Percentiles rank a stretch among this genome's conserved stretches.
These are phyloP conservation scores for Iris macrosiphon DNA, from an alignment of 106 monocot species.

Conservation along the genomic window DNA sequence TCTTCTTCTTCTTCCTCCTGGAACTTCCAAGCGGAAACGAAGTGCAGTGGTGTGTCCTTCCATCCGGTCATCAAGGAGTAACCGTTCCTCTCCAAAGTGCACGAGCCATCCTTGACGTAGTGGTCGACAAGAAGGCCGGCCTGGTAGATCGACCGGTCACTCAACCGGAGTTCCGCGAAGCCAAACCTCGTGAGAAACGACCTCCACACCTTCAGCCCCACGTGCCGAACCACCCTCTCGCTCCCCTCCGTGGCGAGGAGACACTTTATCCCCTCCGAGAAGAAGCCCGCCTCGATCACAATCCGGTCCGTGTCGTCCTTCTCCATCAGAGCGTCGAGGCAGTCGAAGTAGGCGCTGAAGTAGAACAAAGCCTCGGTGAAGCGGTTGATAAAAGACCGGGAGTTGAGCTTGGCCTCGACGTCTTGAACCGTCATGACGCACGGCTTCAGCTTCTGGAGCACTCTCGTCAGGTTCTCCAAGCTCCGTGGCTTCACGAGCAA, in stretches of 20 bases:
- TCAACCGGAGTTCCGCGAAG: conserved; percentile 1
- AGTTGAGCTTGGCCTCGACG: conserved; percentile 3
- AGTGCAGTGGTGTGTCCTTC: too few species aligned
- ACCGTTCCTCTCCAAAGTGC: conserved; percentile 2
- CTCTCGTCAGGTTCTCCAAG: conserved; percentile 2
- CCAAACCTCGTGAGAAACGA: background rate
- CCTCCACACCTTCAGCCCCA: conserved; percentile 3
- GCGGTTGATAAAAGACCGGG: conserved; percentile 5
- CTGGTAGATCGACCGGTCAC: conserved; percentile 1
- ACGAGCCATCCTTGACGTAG: background rate
- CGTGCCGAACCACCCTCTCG: conserved; percentile 6
- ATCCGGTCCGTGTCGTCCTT: background rate
- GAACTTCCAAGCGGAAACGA: too few species aligned
- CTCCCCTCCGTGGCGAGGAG: conserved; percentile 3
- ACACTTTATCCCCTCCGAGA: background rate
- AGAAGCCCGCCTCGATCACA: background rate
- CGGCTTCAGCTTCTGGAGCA: conserved; percentile 4
- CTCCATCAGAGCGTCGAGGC: background rate
- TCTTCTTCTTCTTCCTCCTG: too few species aligned
- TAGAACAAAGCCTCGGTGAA: conserved; percentile 11
- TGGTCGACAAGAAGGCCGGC: background rate
- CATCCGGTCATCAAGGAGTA: background rate
- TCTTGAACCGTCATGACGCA: background rate
- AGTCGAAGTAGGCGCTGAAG: conserved; percentile 3
- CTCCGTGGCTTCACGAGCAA: background rate